Evolutionary conservation across 2,329 filamentous ascomycete genomes (phyloP), one percentile per base, ranked within the genome.

Genomic region (Arthrobotrys sinensis): DNA sequence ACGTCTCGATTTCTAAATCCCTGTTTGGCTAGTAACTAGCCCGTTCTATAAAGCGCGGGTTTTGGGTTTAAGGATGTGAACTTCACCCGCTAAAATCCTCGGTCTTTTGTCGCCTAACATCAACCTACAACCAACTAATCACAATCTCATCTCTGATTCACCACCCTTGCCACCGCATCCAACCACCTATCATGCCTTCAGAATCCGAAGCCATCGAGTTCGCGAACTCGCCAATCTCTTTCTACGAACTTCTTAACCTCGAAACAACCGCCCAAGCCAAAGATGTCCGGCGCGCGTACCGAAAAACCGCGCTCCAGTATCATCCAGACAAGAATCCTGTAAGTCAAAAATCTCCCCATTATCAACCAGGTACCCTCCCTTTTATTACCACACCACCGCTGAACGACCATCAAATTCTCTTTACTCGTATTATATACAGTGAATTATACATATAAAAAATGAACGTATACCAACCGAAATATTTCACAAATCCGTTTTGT

Each of bases 271-370:
- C 85, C 3, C 82, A 82, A n/a, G 85, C 85, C 40, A 76, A 84
- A 3, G 84, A 85, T 8, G 85, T 88, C 80, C 85, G 86, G 11
- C 85, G 85, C 67, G 86, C 86, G 28, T 88, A 87, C 82, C 86
- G 87, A 73, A 86, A 86, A 80, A 85, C 86, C 38, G 86, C 87
- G 3, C 84, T 88, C 14, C 86, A 86, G 80, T 87, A 86, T 83
- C 87, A 88, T 80, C 87, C 87, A 2, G 87, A 88, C 84, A 88
- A 88, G 81, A 87, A 88, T 80, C 86, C 84, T 55, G 81, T 79
- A 70, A 79, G 63, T 79, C 45, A 32, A n/a, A 24, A 32, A 48
- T 11, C 24, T 63, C 48, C n/a, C 14, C 52, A n/a, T 16, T 21
- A 4, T 34, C 64, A 45, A 14, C 36, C 36, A 19, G 19, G 8